These are phyloP conservation scores for Triglochin maritima DNA, from an alignment of 106 monocot species.

Conservation along the genomic window DNA sequence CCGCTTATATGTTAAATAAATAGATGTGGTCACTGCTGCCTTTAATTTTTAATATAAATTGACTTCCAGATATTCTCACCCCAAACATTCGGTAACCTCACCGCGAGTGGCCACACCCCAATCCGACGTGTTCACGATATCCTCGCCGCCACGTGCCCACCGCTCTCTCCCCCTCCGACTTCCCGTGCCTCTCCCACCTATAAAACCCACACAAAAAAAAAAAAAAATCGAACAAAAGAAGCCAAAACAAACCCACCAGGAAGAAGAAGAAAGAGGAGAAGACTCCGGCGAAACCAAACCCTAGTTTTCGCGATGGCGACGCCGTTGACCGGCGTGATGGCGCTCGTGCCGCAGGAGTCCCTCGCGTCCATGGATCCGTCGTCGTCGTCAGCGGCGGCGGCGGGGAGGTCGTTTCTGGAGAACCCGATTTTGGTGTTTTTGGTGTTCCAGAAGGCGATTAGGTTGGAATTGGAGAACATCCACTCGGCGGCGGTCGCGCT, in stretches of 20 bases:
- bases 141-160: neutral
- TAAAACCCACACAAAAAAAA: no score
- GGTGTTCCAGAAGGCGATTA: constrained; percentile 87
- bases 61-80: no score
- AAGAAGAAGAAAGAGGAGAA: neutral
- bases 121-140: neutral
- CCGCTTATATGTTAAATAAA: no score
- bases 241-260: neutral
- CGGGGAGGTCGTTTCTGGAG: constrained; percentile 21
- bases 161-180: neutral
- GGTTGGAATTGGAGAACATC: constrained; percentile 69
- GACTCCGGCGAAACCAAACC: neutral
- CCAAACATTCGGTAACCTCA: neutral
- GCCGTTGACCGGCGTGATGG: constrained; percentile 31
- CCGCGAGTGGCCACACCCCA: neutral
- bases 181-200: neutral
- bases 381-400: neutral
- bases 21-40: no score
- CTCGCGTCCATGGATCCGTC: constrained; percentile 13
- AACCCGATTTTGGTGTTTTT: constrained; percentile 79
- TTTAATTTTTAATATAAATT: no score
- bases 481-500: constrained; percentile 69
- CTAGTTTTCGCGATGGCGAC: constrained; percentile 26
- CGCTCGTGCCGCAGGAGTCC: constrained; percentile 26
- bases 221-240: neutral